phyloP scores from a whole-genome alignment of 495 filamentous ascomycete genomes.

The Thozetella sp. region DNA sequence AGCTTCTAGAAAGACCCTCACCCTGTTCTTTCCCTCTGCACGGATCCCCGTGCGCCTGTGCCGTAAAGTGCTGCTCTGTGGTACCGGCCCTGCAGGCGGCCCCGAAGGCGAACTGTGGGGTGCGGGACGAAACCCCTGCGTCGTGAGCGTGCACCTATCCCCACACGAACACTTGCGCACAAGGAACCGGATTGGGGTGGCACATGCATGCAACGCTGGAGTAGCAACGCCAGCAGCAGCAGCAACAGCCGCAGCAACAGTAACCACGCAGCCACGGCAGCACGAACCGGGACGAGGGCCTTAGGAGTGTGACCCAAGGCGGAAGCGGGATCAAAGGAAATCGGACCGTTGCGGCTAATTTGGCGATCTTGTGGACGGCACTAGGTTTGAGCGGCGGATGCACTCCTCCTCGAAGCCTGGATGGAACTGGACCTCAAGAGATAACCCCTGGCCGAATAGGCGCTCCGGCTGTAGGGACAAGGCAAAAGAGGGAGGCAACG shows the following conservation, averaged over 20 bases:
- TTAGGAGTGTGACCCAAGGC: not conserved
- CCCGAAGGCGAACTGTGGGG: not conserved
- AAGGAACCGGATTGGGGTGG: not conserved
- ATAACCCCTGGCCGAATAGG: no score
- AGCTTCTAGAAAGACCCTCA: not conserved
- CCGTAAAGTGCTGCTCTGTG: not conserved
- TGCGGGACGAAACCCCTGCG: not conserved
- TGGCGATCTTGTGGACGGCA: not conserved
- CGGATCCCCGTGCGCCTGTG: no score
- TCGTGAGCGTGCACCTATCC: no score
- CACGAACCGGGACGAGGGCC: not conserved
- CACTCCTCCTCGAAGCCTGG: not conserved
- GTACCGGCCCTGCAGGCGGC: not conserved
- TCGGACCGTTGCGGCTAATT: constrained; percentile 12
- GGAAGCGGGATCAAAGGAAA: constrained; percentile 3
- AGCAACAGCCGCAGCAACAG: no score
- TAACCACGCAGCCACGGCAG: no score
- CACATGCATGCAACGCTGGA: no score
- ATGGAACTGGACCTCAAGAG: no score
- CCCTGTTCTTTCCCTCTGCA: no score
- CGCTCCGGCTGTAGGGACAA: no score
- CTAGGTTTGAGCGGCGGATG: not conserved
- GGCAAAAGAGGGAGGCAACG: no score
- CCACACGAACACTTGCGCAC: not conserved
- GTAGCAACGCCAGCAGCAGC: no score